Evolutionary conservation across 1,284 basidiomycete species (phyloP).

Genomic region (Malassezia furfur): DNA sequence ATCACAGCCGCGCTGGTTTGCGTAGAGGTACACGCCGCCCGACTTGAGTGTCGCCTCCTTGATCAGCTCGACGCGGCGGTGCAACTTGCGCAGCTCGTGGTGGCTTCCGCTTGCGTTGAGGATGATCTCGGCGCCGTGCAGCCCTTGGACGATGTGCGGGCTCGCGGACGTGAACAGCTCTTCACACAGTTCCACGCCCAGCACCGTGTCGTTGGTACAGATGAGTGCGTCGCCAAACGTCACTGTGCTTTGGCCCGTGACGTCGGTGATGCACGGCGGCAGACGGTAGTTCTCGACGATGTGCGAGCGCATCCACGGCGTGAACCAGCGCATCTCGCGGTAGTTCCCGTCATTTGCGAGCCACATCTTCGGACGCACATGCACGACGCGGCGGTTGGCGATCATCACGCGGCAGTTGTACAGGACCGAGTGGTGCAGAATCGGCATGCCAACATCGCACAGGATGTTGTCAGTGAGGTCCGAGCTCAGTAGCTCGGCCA

Average conservation of each 20-base stretch:
- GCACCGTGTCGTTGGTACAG: slow-evolving; percentile 84
- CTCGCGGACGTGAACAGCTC: slow-evolving; percentile 93
- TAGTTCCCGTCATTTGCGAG: slow-evolving; percentile 98
- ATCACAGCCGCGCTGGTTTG: slow-evolving; percentile 98
- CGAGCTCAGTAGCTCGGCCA: slow-evolving; percentile 30
- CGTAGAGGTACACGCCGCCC: slow-evolving; percentile 91
- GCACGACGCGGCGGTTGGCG: slow-evolving; percentile 70
- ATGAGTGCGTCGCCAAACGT: slow-evolving; percentile 92
- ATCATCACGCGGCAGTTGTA: slow-evolving; percentile 93
- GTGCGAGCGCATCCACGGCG: slow-evolving; percentile 81
- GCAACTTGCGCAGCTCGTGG: slow-evolving; percentile 89
- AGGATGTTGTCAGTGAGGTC: slow-evolving; percentile 39
- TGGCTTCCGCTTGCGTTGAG: slow-evolving; percentile 96
- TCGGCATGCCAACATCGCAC: slow-evolving; percentile 54
- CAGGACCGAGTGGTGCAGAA: slow-evolving; percentile 89
- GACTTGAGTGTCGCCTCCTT: slow-evolving; percentile 95
- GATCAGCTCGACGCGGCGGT: slow-evolving; percentile 83
- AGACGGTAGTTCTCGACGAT: slow-evolving; percentile 81
- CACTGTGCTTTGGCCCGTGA: slow-evolving; percentile 87
- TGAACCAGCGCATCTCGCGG: slow-evolving; percentile 88
- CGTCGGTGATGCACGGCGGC: slow-evolving; percentile 70
- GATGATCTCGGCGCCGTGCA: slow-evolving; percentile 96
- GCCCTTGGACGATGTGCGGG: slow-evolving; percentile 89
- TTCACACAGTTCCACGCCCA: slow-evolving; percentile 92
- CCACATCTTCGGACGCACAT: slow-evolving; percentile 99